These are phyloP conservation scores for Conticribra guillardii DNA, from an alignment of 108 stramenopile genomes.

Conservation along the genomic window DNA sequence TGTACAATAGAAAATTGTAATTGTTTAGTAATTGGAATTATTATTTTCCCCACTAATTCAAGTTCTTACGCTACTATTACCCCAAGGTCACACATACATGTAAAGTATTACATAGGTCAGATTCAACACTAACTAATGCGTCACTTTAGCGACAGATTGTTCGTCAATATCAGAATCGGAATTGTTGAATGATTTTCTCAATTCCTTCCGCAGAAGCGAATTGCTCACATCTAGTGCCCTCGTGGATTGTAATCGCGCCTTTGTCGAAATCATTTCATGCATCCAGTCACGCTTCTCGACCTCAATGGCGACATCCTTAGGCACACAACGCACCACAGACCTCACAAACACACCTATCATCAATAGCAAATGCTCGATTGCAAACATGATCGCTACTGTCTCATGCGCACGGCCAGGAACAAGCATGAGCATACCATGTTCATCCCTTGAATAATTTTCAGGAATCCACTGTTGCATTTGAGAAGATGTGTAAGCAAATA, in stretches of 20 bases:
- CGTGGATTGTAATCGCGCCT: slow-evolving; percentile 13
- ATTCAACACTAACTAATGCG: too few relatives aligned
- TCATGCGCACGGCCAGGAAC: slow-evolving; percentile 66
- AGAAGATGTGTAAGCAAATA: slow-evolving; percentile 74
- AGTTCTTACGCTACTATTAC: too few relatives aligned
- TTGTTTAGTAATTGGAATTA: too few relatives aligned
- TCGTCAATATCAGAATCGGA: too few relatives aligned
- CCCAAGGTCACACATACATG: too few relatives aligned
- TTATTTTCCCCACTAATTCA: too few relatives aligned
- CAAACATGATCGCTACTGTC: slow-evolving; percentile 77
- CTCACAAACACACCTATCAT: slow-evolving; percentile 46
- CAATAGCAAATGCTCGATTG: slow-evolving; percentile 69
- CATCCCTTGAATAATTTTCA: slow-evolving; percentile 53
- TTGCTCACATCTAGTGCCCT: background rate
- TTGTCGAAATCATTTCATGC: slow-evolving; percentile 15
- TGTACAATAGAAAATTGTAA: too few relatives aligned
- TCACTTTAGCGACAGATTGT: too few relatives aligned
- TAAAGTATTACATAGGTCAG: too few relatives aligned
- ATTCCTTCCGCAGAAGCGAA: too few relatives aligned
- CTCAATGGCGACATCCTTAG: slow-evolving; percentile 52
- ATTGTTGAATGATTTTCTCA: too few relatives aligned
- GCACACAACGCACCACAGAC: slow-evolving; percentile 46
- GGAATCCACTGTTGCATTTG: slow-evolving; percentile 84
- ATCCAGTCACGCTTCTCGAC: slow-evolving; percentile 52
- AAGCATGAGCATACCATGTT: slow-evolving; percentile 47